These are phyloP conservation scores for Rhodotorula glutinis DNA, from an alignment of 1,284 basidiomycete species.

Conservation along the genomic window DNA sequence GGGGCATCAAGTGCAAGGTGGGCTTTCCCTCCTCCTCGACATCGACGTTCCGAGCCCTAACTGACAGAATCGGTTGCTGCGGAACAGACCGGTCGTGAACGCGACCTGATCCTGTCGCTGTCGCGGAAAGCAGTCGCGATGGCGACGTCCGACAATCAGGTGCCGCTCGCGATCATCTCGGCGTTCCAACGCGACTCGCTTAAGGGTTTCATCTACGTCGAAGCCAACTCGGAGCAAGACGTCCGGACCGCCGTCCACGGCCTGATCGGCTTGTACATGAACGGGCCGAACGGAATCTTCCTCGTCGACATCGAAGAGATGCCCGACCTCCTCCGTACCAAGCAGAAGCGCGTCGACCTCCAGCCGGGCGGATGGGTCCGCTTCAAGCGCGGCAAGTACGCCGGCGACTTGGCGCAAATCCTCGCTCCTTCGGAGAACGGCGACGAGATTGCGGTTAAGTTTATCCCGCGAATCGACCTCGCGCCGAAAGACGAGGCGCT, in stretches of 20 bases:
- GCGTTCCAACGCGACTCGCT: constrained; percentile 95
- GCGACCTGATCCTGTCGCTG: constrained; percentile 87
- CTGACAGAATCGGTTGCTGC: background rate
- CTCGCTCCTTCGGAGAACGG: constrained; percentile 90
- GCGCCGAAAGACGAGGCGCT: constrained; percentile 69
- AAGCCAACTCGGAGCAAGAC: constrained; percentile 81
- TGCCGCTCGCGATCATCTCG: constrained; percentile 79
- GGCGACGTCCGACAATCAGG: constrained; percentile 62
- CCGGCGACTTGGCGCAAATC: constrained; percentile 92
- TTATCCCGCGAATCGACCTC: constrained; percentile 94
- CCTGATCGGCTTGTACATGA: constrained; percentile 85
- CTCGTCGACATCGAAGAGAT: constrained; percentile 98
- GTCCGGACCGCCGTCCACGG: constrained; percentile 82
- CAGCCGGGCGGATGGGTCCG: constrained; percentile 91
- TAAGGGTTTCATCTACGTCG: constrained; percentile 92
- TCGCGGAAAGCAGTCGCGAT: constrained; percentile 85
- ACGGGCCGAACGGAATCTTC: constrained; percentile 49
- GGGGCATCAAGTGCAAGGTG: constrained; percentile 92
- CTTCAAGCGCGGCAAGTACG: constrained; percentile 88
- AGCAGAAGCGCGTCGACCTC: constrained; percentile 85
- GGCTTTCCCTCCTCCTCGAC: constrained; percentile 36
- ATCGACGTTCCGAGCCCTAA: constrained; percentile 1
- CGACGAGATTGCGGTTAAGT: constrained; percentile 88
- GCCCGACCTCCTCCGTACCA: constrained; percentile 92
- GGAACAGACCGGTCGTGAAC: constrained; percentile 79